phyloP scores from a whole-genome alignment of 306 rosid genomes.

The Vachellia collinsii region DNA sequence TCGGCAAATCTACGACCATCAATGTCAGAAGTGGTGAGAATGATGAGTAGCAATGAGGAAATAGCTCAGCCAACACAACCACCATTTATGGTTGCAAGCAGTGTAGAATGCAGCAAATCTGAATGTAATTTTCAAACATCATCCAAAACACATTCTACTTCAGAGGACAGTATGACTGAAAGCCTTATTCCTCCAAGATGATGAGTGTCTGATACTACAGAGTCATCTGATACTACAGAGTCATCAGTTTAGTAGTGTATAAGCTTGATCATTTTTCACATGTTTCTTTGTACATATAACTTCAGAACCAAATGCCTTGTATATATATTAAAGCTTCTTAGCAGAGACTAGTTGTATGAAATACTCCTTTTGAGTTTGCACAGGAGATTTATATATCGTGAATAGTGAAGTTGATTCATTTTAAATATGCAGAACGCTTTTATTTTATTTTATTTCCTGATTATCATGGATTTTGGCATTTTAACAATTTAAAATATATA shows the following conservation, averaged over 20 bases:
- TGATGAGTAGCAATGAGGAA: slow-evolving; percentile 31
- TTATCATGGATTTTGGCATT: not conserved
- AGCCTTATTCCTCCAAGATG: slow-evolving; percentile 37
- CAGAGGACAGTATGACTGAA: slow-evolving; percentile 39
- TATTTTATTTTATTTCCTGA: no score
- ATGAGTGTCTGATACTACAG: not conserved
- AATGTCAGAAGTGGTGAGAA: slow-evolving; percentile 42
- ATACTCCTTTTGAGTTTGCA: not conserved
- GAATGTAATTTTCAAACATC: slow-evolving; percentile 28
- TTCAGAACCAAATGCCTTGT: not conserved
- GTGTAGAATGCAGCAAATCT: slow-evolving; percentile 35
- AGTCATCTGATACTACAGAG: not conserved
- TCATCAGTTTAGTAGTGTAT: no score
- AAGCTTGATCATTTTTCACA: not conserved
- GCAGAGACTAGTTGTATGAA: not conserved
- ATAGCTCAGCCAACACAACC: slow-evolving; percentile 45
- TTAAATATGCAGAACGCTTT: not conserved
- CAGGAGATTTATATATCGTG: not conserved
- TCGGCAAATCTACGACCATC: slow-evolving; percentile 44
- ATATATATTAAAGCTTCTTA: not conserved
- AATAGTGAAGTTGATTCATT: not conserved
- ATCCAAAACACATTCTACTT: slow-evolving; percentile 32
- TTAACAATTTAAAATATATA: not conserved
- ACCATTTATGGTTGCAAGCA: slow-evolving; percentile 31
- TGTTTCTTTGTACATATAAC: not conserved